A percentile compares a stretch with the other conserved stretches of the same genome.
These are phyloP conservation scores for Dryas octopetala DNA, from an alignment of 306 rosid species.

Conservation along the genomic window DNA sequence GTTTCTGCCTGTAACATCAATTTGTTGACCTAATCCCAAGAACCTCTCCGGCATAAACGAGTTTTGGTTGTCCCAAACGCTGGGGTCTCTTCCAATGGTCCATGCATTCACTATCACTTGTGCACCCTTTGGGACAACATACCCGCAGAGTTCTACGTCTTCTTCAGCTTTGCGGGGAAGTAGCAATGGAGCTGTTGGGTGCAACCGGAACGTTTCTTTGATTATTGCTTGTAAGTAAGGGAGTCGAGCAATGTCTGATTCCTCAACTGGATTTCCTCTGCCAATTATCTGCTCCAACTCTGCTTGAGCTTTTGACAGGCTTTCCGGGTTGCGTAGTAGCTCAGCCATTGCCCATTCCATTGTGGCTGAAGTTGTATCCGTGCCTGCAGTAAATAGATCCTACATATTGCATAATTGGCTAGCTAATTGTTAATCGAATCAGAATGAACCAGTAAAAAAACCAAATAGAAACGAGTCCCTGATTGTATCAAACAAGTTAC, in stretches of 20 bases:
- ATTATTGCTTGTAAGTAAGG: slow-evolving; percentile 21
- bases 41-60: slow-evolving; percentile 24
- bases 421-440: background rate
- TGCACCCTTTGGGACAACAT: slow-evolving; percentile 21
- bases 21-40: background rate
- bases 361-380: slow-evolving; percentile 22
- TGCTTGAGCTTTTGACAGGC: background rate
- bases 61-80: slow-evolving; percentile 14
- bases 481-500: too few relatives aligned
- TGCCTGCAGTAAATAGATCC: slow-evolving; percentile 21
- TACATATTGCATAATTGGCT: background rate
- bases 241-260: background rate
- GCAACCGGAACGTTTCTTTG: slow-evolving; percentile 18
- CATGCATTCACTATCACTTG: slow-evolving; percentile 27
- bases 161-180: slow-evolving; percentile 17
- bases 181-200: slow-evolving; percentile 4
- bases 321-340: slow-evolving; percentile 11
- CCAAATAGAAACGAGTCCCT: background rate
- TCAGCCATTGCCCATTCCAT: slow-evolving; percentile 24
- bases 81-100: slow-evolving; percentile 30
- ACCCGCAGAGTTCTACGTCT: slow-evolving; percentile 21
- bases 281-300: slow-evolving; percentile 12
- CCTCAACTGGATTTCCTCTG: slow-evolving; percentile 8
- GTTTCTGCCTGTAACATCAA: slow-evolving; percentile 23
- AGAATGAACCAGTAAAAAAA: background rate